Conservation (phyloP, 2,329 filamentous ascomycete genomes). For the Oidium heveae region DNA sequence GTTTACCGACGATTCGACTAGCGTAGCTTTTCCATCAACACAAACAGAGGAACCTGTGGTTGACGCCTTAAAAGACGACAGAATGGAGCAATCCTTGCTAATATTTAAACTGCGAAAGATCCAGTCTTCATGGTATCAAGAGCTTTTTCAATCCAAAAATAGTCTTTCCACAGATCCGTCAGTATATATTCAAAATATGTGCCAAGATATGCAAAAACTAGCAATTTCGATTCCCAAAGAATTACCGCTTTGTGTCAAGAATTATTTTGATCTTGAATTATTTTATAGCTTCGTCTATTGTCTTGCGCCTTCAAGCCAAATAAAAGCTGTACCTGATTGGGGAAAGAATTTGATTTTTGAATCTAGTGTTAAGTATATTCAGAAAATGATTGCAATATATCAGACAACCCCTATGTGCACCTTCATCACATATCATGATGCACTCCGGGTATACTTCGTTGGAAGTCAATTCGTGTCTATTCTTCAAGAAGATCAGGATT, state of each 20-base stretch:
- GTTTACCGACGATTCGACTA: slow-evolving; percentile 70
- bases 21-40: slow-evolving; percentile 48
- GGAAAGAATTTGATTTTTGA: slow-evolving; percentile 66
- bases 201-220: slow-evolving; percentile 58
- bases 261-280: slow-evolving; percentile 67
- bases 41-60: slow-evolving; percentile 10
- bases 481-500: slow-evolving; percentile 29
- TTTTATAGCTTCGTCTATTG: slow-evolving; percentile 83
- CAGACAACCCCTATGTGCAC: slow-evolving; percentile 31
- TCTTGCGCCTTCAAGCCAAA: slow-evolving; percentile 52
- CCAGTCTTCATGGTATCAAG: slow-evolving; percentile 76
- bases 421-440: slow-evolving; percentile 70
- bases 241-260: slow-evolving; percentile 37
- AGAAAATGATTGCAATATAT: slow-evolving; percentile 44
- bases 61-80: slow-evolving; percentile 13
- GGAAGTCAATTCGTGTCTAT: slow-evolving; percentile 37
- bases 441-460: slow-evolving; percentile 59
- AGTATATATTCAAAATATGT: slow-evolving; percentile 51
- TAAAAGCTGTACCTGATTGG: slow-evolving; percentile 49
- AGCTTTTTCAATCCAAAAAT: slow-evolving; percentile 56
- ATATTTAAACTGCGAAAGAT: slow-evolving; percentile 64
- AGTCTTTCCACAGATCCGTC: slow-evolving; percentile 41
- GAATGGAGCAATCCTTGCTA: slow-evolving; percentile 34
- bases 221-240: slow-evolving; percentile 45
- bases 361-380: slow-evolving; percentile 59